Evolutionary conservation across 1,284 basidiomycete species (phyloP).

Genomic region (Termitomyces sp.): DNA sequence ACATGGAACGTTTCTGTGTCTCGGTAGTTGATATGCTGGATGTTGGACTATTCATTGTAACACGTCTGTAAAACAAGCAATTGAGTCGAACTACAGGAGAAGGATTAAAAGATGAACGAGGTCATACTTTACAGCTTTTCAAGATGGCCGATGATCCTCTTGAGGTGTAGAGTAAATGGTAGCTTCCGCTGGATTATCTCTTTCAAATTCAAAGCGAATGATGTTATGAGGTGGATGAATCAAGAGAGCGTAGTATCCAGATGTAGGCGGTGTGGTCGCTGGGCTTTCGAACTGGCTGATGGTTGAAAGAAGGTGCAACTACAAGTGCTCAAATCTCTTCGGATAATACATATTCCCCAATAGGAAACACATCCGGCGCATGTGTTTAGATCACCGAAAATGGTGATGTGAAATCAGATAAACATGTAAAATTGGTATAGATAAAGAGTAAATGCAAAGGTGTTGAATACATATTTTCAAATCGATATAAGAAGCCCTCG

Average conservation of each 20-base stretch:
- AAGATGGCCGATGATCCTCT: background rate
- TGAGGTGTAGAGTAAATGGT: background rate
- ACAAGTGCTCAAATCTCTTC: slow-evolving; percentile 6
- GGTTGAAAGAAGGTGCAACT: slow-evolving; percentile 9
- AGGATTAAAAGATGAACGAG: background rate
- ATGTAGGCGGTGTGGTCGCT: background rate
- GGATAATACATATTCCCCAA: slow-evolving; percentile 12
- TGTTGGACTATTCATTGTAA: background rate
- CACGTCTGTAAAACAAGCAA: background rate
- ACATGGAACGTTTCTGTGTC: background rate
- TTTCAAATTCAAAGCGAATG: background rate
- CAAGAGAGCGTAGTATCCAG: background rate
- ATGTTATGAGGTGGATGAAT: background rate
- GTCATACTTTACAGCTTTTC: background rate
- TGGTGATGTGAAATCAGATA: background rate
- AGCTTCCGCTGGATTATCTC: background rate
- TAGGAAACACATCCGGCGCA: slow-evolving; percentile 14
- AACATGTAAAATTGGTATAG: background rate
- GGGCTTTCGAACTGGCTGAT: slow-evolving; percentile 6
- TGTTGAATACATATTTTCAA: slow-evolving; percentile 14
- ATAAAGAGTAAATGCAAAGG: background rate
- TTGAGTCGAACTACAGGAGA: background rate
- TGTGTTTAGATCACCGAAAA: slow-evolving; percentile 5
- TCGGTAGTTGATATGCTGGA: background rate
- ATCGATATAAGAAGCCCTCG: slow-evolving; percentile 21